phyloP scores from a whole-genome alignment of 345 rosid species.

The Camelina sativa region DNA sequence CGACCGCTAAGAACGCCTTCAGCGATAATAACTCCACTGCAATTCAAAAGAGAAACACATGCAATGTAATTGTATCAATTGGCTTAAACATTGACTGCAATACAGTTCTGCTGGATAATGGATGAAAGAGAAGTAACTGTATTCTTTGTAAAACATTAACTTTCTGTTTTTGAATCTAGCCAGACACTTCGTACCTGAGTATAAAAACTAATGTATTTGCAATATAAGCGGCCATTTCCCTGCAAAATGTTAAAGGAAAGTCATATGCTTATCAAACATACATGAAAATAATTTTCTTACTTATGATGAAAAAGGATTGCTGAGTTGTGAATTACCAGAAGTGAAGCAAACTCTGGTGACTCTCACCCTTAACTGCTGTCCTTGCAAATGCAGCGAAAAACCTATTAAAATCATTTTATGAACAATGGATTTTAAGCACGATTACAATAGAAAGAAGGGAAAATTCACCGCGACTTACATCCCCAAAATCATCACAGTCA shows the following conservation, averaged over 20 bases:
- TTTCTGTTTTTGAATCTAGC: not conserved
- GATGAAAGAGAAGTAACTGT: not conserved
- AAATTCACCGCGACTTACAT: slow-evolving; percentile 68
- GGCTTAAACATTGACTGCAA: not conserved
- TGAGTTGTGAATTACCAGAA: slow-evolving; percentile 65
- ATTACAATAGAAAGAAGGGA: slow-evolving; percentile 19
- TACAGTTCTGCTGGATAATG: not conserved
- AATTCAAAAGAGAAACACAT: slow-evolving; percentile 40
- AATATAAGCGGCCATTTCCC: slow-evolving; percentile 97
- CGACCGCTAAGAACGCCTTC: slow-evolving; percentile 66
- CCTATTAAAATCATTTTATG: slow-evolving; percentile 19
- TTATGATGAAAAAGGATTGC: not conserved
- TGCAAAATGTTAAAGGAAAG: slow-evolving; percentile 39
- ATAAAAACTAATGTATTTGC: slow-evolving; percentile 91
- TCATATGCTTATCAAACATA: slow-evolving; percentile 18
- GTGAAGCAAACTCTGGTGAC: slow-evolving; percentile 87
- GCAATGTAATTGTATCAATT: slow-evolving; percentile 13
- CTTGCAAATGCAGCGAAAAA: slow-evolving; percentile 81
- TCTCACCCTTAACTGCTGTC: slow-evolving; percentile 92
- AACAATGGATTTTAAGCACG: not conserved
- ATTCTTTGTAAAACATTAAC: not conserved
- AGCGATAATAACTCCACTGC: slow-evolving; percentile 96
- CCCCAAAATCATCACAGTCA: slow-evolving; percentile 93
- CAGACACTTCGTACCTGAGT: slow-evolving; percentile 65
- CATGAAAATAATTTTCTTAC: slow-evolving; percentile 37